Evolutionary conservation across 306 rosid genomes (phyloP).

Genomic region (Quillaja saponaria): DNA sequence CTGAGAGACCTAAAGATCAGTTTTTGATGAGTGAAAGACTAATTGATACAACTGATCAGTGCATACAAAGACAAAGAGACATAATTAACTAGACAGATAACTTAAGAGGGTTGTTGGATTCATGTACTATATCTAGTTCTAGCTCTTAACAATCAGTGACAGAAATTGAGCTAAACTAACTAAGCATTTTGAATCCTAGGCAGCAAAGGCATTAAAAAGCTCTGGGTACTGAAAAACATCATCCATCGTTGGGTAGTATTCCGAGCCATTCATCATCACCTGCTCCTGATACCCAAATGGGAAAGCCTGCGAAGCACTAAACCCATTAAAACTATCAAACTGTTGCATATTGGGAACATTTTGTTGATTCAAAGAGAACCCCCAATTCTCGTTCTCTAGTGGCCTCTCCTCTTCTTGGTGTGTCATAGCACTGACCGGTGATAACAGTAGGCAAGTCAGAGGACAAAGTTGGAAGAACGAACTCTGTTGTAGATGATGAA

Average conservation of each 20-base stretch:
- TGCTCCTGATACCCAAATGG: conserved; percentile 36
- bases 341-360: conserved; percentile 35
- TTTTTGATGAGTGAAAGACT: conserved; percentile 2
- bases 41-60: neutral
- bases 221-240: conserved; percentile 62
- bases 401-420: neutral
- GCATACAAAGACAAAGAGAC: too few relatives aligned
- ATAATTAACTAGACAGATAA: too few relatives aligned
- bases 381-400: conserved; percentile 25
- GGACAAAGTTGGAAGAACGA: neutral
- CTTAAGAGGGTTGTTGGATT: neutral
- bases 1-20: conserved; percentile 15
- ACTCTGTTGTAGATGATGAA: neutral
- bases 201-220: conserved; percentile 40
- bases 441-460: conserved; percentile 3
- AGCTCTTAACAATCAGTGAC: neutral
- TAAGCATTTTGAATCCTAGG: conserved; percentile 60
- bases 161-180: neutral
- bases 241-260: conserved; percentile 32
- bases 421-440: conserved; percentile 16
- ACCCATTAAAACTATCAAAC: conserved; percentile 29
- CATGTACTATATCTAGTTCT: neutral
- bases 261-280: conserved; percentile 29
- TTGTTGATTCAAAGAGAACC: conserved; percentile 31
- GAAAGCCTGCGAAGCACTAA: neutral